phyloP scores from a whole-genome alignment of 2,329 filamentous ascomycete genomes.

The Sporothrix variecibatus region DNA sequence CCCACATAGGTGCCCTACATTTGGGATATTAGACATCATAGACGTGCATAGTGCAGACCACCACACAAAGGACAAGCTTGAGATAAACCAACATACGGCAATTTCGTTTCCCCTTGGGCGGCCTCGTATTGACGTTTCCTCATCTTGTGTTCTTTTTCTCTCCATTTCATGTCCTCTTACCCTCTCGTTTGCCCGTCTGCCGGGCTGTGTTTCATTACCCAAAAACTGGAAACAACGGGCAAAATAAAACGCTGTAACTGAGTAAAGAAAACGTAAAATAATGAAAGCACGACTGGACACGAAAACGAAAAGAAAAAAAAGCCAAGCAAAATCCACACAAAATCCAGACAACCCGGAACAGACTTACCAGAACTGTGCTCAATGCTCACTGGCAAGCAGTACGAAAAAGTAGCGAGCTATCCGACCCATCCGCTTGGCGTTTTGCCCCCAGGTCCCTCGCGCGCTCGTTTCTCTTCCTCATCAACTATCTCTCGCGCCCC shows the following conservation, averaged over 20 bases:
- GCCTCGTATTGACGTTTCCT: not conserved
- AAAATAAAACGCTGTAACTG: not conserved
- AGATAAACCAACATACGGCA: not conserved
- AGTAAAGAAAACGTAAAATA: not conserved
- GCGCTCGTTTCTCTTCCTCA: not conserved
- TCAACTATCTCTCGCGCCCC: not conserved
- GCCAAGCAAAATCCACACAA: not conserved
- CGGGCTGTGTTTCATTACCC: not conserved
- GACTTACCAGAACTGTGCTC: not conserved
- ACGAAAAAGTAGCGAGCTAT: slow-evolving; percentile 4
- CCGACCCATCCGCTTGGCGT: slow-evolving; percentile 21
- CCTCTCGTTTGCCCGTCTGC: not conserved
- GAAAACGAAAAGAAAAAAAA: slow-evolving; percentile 3
- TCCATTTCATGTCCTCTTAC: not conserved
- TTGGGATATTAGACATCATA: not conserved
- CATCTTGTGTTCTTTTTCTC: not conserved
- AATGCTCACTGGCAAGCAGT: not conserved
- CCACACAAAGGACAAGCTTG: not conserved
- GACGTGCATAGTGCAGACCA: not conserved
- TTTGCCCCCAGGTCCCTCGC: not conserved
- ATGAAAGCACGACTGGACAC: not conserved
- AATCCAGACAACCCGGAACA: not conserved
- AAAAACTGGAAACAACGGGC: not conserved
- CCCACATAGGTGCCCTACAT: not conserved
- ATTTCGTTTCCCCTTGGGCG: not conserved